A percentile compares a stretch with the other conserved stretches of the same genome.
phyloP scores from a whole-genome alignment of 1,139 yeast genomes.

The Pneumocystis jirovecii region DNA sequence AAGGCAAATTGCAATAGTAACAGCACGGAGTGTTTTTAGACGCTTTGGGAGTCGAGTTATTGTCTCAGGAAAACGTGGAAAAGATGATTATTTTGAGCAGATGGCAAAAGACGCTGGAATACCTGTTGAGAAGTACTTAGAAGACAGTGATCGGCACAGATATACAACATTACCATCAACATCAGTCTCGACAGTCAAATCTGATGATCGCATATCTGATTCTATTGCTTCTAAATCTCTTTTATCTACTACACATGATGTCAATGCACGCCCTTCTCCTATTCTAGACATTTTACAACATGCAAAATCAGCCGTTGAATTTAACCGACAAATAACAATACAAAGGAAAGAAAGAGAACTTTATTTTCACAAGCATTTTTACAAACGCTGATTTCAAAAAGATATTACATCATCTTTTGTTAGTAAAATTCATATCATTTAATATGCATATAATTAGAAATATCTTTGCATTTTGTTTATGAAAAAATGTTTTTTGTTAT shows the following conservation, averaged over 20 bases:
- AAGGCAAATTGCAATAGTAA: conserved; percentile 46
- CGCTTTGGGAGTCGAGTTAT: conserved; percentile 60
- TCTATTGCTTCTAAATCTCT: neutral
- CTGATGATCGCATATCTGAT: neutral
- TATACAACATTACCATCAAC: neutral
- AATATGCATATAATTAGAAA: neutral
- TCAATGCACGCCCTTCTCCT: neutral
- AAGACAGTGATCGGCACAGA: conserved; percentile 20
- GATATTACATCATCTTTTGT: neutral
- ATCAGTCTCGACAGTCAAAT: neutral
- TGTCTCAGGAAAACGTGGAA: conserved; percentile 46
- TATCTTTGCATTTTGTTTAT: neutral
- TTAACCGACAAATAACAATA: neutral
- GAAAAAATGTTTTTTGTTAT: neutral
- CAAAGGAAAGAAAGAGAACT: neutral
- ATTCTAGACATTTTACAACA: neutral
- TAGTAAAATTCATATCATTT: neutral
- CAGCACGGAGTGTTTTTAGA: conserved; percentile 50
- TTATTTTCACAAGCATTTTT: neutral
- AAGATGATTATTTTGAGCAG: conserved; percentile 71
- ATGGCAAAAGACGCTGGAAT: conserved; percentile 46
- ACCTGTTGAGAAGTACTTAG: conserved; percentile 31
- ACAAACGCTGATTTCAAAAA: neutral
- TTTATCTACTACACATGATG: neutral
- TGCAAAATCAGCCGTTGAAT: neutral